Base-by-base conservation (phyloP, 1,284 basidiomycete species). In the Ustilago trichophora region DNA sequence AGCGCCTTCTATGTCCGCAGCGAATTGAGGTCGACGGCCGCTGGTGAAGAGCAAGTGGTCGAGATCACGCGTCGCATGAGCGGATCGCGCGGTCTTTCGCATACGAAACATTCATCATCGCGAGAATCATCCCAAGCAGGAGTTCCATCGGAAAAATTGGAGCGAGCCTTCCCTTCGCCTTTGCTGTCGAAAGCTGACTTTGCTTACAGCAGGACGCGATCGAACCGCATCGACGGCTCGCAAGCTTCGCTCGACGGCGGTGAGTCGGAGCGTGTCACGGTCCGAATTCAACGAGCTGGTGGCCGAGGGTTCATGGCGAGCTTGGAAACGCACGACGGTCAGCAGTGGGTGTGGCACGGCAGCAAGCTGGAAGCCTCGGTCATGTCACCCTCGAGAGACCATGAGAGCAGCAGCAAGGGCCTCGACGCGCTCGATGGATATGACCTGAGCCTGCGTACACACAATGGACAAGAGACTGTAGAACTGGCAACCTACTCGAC, bases 401-500 rank as follows among this genome's bases (percentile, higher is more conserved):
- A 10, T 8, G 18, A 21, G 2, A 29, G 15, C 5, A 19, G 8
- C 6, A 12, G 42, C 35, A 6, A 29, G 49, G 5, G n/a, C n/a
- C n/a, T n/a, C n/a, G 22, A 44, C 21, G 33, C 15, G 26, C 38
- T 51, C 22, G 57, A 66, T 1, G 52, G 52, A 5, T 50, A 50
- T 22, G 65, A 68, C n/a, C 32, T 68, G 19, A 47, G 33, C 9
- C 35, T 68, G 32, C 41, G 45, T 10, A 34, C 35, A 1, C 22
- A 13, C 15, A 22, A 26, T 2, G 56, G 53, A 7, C 22, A 38
- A n/a, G 37, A 54, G 11, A 38, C 25, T 22, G 31, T 57, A 24
- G 58, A 68, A 40, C 47, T 68, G 21, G 65, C 65, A 9, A 53
- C 45, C 8, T 68, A 58, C 22, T 49, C 65, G 33, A 58, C 65